Evolutionary conservation across 176 grass and related monocot genomes (phyloP), one percentile per base, ranked within the genome.

Genomic region (Urochloa ruziziensis): DNA sequence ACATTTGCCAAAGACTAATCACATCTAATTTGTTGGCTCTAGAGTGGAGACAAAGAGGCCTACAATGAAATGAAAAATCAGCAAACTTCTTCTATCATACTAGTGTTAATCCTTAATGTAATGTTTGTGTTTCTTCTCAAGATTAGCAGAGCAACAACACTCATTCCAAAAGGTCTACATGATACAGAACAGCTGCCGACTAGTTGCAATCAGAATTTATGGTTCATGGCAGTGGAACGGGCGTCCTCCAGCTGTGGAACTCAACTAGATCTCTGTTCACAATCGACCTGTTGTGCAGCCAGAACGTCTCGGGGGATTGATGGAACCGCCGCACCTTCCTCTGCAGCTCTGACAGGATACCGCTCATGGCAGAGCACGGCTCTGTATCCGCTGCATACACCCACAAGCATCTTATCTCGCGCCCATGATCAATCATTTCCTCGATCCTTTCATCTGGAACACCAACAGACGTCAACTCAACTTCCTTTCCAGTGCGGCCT

Each of bases 321-420:
- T 95, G 96, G 71, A 98, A 98, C 60, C 59, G 79, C 72, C 92
- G 82, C n/a, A 87, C 85, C 53, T 98, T 98, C 82, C 80, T 93
- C 62, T 91, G 87, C 44, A 98, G 91, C 72, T 98, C 96, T 83
- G 91, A 95, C 56, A 95, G 43, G 87, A 98, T 93, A 32, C 80
- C 93, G 19, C 74, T 28, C 96, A 98, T 98, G 16, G 96, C 96
- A 1, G 96, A 98, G 88, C 96, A 93, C 0, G 73, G 70, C 59
- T 92, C 80, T 4, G 87, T 82, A 75, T 95, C 93, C 8, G 67
- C 67, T 54, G 86, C 87, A 56, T 98, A 98, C 54, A 95, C 93
- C 91, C 90, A 98, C 56, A 95, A 52, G 80, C 96, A 95, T 75
- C 93, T 91, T 11, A 98, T 62, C 73, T 87, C 51, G 19, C 89